Evolutionary conservation across 1,284 basidiomycete genomes (phyloP).

Genomic region (Fomitopsis schrenkii): DNA sequence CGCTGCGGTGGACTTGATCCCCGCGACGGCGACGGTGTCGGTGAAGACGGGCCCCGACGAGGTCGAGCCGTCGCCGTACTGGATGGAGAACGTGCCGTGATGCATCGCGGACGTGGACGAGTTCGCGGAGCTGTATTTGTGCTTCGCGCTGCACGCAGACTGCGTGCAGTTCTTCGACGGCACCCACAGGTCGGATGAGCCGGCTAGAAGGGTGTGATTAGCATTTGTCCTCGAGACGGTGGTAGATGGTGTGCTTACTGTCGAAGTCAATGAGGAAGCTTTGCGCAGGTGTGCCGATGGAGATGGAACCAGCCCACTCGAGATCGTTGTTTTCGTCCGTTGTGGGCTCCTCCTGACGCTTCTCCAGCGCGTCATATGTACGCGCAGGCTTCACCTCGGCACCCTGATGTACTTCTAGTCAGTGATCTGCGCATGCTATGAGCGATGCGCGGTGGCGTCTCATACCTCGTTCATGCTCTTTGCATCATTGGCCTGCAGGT

Average conservation of each 20-base stretch:
- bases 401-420: not conserved
- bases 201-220: not conserved
- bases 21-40: slow-evolving; percentile 31
- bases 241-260: slow-evolving; percentile 2
- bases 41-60: slow-evolving; percentile 46
- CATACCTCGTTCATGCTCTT: not conserved
- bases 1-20: not conserved
- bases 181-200: slow-evolving; percentile 19
- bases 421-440: too few species aligned
- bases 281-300: slow-evolving; percentile 24
- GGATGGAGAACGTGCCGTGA: slow-evolving; percentile 34
- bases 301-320: slow-evolving; percentile 26
- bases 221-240: slow-evolving; percentile 6
- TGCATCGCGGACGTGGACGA: slow-evolving; percentile 33
- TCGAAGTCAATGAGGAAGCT: slow-evolving; percentile 20
- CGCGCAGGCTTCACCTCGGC: slow-evolving; percentile 11
- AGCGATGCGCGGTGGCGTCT: too few species aligned
- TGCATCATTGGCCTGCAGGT: slow-evolving; percentile 10
- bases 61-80: slow-evolving; percentile 54
- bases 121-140: slow-evolving; percentile 26
- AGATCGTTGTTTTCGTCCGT: slow-evolving; percentile 17
- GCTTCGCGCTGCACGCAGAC: slow-evolving; percentile 17
- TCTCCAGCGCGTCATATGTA: slow-evolving; percentile 5
- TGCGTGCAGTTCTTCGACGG: slow-evolving; percentile 10
- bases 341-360: slow-evolving; percentile 10